Evolutionary conservation across 2,329 filamentous ascomycete genomes (phyloP).

Genomic region (Apiospora hydei): DNA sequence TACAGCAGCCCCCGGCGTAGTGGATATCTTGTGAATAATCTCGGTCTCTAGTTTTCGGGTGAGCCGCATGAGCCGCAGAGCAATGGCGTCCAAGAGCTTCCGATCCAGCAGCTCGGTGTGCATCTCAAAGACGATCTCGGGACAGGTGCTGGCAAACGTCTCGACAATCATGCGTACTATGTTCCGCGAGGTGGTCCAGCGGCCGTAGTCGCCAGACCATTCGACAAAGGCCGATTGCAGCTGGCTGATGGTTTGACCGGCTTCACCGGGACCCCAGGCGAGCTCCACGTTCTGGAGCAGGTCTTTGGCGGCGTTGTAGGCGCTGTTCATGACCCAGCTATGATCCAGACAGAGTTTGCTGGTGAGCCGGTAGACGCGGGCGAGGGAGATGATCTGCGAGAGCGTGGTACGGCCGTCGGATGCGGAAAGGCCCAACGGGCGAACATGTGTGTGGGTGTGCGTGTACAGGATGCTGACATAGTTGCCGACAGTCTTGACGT

Average conservation of each 20-base stretch:
- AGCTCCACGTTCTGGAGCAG: neutral
- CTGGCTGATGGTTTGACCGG: neutral
- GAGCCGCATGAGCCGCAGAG: neutral
- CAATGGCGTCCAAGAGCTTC: neutral
- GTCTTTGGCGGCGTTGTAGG: neutral
- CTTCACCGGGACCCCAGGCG: neutral
- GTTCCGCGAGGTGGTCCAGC: neutral
- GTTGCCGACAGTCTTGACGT: neutral
- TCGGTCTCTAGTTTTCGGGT: neutral
- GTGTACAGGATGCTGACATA: neutral
- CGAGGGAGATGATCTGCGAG: neutral
- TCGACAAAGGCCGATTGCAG: neutral
- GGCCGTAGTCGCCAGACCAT: neutral
- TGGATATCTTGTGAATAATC: neutral
- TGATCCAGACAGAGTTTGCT: neutral
- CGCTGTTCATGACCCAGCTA: neutral
- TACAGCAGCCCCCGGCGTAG: neutral
- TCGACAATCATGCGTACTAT: neutral
- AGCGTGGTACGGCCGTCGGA: neutral
- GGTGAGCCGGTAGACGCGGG: neutral
- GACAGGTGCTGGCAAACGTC: neutral
- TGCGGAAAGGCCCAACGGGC: too few species aligned
- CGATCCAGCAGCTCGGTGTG: neutral
- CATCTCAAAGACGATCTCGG: neutral
- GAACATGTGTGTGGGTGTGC: neutral